Conservation (phyloP, 495 filamentous ascomycete genomes). For the Elaphomyces granulatus region DNA sequence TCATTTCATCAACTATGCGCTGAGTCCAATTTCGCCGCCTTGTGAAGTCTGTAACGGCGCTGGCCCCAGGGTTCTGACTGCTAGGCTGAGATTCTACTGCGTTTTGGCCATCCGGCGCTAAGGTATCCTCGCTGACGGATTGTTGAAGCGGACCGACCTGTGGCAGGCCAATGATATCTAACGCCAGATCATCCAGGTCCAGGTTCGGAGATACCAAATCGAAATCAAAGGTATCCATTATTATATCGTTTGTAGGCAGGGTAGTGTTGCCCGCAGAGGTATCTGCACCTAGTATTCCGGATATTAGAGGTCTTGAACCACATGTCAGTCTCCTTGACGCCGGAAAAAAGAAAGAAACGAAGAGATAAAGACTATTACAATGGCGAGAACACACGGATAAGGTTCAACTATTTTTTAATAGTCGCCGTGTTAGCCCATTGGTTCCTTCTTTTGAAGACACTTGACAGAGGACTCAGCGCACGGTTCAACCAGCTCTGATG, state of each 20-base stretch:
- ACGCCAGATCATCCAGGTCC: not conserved
- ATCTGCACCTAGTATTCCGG: not conserved
- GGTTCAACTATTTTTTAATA: too few species aligned
- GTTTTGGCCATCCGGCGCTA: not conserved
- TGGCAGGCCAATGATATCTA: not conserved
- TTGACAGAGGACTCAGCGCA: too few species aligned
- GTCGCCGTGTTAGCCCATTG: too few species aligned
- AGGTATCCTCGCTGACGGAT: not conserved
- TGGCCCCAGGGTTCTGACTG: slow-evolving; percentile 3
- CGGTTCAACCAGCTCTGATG: too few species aligned
- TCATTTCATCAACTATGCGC: slow-evolving; percentile 76
- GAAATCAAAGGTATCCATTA: not conserved
- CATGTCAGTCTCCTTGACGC: not conserved
- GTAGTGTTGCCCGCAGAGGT: not conserved
- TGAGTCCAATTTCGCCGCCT: slow-evolving; percentile 83
- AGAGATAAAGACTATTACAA: too few species aligned
- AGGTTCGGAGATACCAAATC: not conserved
- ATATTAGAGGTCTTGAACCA: not conserved
- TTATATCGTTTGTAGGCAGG: not conserved
- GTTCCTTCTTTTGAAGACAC: too few species aligned
- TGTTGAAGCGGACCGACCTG: not conserved
- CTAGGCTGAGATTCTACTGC: slow-evolving; percentile 1
- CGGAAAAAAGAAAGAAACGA: too few species aligned
- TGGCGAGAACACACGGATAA: too few species aligned
- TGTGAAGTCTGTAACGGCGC: slow-evolving; percentile 49